These are phyloP conservation scores for Boletus rubropictus DNA, from an alignment of 768 basidiomycete species.

Conservation along the genomic window DNA sequence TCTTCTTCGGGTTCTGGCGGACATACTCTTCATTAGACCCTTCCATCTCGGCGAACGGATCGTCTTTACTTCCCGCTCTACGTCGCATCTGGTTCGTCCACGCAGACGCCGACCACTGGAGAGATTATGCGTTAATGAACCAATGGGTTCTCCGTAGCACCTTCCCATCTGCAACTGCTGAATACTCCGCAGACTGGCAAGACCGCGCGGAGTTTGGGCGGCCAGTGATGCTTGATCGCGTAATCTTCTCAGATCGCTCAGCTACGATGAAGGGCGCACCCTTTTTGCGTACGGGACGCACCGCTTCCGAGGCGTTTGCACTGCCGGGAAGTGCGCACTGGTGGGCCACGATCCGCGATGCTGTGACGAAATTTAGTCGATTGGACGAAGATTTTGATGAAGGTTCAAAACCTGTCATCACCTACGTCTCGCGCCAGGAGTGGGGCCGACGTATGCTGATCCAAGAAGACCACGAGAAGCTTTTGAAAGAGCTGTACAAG, in stretches of 20 bases:
- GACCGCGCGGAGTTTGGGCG: slow-evolving; percentile 68
- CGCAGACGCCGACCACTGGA: slow-evolving; percentile 73
- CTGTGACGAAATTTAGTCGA: slow-evolving; percentile 68
- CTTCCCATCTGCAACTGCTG: slow-evolving; percentile 76
- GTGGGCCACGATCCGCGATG: slow-evolving; percentile 77
- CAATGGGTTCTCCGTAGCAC: slow-evolving; percentile 74
- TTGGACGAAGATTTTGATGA: slow-evolving; percentile 39
- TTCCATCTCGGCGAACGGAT: slow-evolving; percentile 56
- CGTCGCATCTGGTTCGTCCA: slow-evolving; percentile 74
- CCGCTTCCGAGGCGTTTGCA: slow-evolving; percentile 66
- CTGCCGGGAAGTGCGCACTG: slow-evolving; percentile 73
- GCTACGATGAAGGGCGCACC: slow-evolving; percentile 71
- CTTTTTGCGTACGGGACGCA: slow-evolving; percentile 67
- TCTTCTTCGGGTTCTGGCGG: slow-evolving; percentile 90
- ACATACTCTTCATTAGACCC: slow-evolving; percentile 81
- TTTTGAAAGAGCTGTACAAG: slow-evolving; percentile 69
- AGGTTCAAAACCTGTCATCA: slow-evolving; percentile 75
- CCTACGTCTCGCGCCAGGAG: slow-evolving; percentile 83
- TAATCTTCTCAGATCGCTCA: slow-evolving; percentile 79
- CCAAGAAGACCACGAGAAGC: slow-evolving; percentile 66
- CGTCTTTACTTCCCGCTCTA: slow-evolving; percentile 66
- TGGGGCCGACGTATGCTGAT: slow-evolving; percentile 85
- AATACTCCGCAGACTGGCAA: slow-evolving; percentile 78
- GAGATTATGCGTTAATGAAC: slow-evolving; percentile 90
- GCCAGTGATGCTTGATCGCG: slow-evolving; percentile 79